Percentiles rank a stretch among this genome's conserved stretches.
Conservation (phyloP, 1,139 yeast species). For the Casaregolazyma suthepensis region DNA sequence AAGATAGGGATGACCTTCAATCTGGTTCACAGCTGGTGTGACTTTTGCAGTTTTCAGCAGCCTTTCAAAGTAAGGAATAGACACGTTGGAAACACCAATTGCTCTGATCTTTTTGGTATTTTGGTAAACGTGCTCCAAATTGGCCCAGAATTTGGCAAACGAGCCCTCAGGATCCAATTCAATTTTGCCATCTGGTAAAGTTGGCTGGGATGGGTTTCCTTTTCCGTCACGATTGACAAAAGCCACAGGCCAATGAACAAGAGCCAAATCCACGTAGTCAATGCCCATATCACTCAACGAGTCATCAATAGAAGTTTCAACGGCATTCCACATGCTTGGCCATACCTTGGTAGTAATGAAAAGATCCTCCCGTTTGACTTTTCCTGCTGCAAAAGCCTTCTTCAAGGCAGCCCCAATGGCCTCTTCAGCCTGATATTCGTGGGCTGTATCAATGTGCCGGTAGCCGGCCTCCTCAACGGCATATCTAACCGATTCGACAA, state of each 20-base stretch:
- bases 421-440: conserved; percentile 46
- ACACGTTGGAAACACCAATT: conserved; percentile 54
- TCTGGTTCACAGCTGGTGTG: conserved; percentile 61
- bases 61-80: conserved; percentile 44
- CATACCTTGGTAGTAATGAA: conserved; percentile 45
- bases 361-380: conserved; percentile 36
- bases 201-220: conserved; percentile 36
- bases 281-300: conserved; percentile 47
- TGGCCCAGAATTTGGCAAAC: conserved; percentile 51
- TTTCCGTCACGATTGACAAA: conserved; percentile 36
- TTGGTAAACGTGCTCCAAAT: conserved; percentile 41
- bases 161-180: conserved; percentile 40
- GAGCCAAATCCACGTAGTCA: conserved; percentile 63
- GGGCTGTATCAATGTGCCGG: conserved; percentile 57
- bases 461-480: conserved; percentile 37
- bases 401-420: conserved; percentile 44
- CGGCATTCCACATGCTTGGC: conserved; percentile 15
- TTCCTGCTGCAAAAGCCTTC: conserved; percentile 16
- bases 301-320: conserved; percentile 26
- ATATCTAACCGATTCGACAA: conserved; percentile 8
- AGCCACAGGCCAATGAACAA: conserved; percentile 63
- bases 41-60: conserved; percentile 40
- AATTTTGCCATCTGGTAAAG: conserved; percentile 38
- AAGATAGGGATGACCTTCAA: conserved; percentile 62
- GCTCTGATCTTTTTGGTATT: conserved; percentile 45